These are phyloP conservation scores for Pseudogymnoascus sp. DNA, from an alignment of 2,329 filamentous ascomycete species.

Conservation along the genomic window DNA sequence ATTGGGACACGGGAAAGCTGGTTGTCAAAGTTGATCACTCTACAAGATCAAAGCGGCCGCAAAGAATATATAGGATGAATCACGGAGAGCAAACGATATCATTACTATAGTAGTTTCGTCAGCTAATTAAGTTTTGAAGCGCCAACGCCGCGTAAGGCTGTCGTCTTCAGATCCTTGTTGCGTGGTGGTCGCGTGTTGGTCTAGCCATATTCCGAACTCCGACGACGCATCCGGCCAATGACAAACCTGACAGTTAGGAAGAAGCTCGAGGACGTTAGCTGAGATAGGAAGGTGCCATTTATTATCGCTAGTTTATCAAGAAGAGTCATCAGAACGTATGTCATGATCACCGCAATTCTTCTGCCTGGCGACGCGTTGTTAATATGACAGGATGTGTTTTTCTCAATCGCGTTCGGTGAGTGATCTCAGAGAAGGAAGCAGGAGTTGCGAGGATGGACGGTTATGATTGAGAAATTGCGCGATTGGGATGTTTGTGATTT, in stretches of 20 bases:
- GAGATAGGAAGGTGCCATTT: not conserved
- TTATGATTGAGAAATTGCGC: not conserved
- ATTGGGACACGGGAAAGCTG: no score
- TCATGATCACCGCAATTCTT: not conserved
- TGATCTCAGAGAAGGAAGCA: not conserved
- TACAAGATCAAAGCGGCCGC: not conserved
- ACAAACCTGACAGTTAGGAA: not conserved
- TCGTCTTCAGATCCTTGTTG: not conserved
- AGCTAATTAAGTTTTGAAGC: not conserved
- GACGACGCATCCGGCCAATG: not conserved
- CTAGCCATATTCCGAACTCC: not conserved
- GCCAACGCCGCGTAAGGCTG: not conserved
- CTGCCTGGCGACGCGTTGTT: not conserved
- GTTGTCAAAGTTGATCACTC: not conserved
- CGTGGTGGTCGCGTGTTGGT: not conserved
- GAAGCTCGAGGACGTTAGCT: not conserved
- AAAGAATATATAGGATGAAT: not conserved
- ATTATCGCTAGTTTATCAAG: no score
- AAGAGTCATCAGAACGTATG: no score
- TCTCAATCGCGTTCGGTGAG: not conserved
- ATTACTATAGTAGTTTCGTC: not conserved
- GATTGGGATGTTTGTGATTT: conserved; percentile 2
- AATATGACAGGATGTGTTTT: not conserved
- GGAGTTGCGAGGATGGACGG: no score
- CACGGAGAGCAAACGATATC: not conserved